These are phyloP conservation scores for Neofusicoccum kwambonambiense DNA, from an alignment of 2,329 filamentous ascomycete genomes.

Conservation along the genomic window DNA sequence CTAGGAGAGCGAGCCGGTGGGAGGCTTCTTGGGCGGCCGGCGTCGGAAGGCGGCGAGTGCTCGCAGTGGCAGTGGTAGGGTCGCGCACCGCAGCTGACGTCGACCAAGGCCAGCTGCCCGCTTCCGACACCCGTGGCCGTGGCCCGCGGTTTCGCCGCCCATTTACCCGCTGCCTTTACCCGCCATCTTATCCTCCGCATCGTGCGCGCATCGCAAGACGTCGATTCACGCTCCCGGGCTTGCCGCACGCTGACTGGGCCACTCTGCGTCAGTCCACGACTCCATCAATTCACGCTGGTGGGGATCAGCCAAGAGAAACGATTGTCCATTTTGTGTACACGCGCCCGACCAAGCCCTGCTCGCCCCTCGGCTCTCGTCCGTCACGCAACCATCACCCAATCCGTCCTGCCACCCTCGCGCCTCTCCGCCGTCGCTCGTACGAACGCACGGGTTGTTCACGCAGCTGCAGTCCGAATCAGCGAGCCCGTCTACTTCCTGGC, in stretches of 20 bases:
- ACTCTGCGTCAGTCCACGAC: too few species aligned
- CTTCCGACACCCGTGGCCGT: not conserved
- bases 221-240: not conserved
- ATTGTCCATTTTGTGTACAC: not conserved
- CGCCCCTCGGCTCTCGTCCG: not conserved
- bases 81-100: not conserved
- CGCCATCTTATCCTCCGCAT: not conserved
- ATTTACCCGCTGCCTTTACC: not conserved
- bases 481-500: not conserved
- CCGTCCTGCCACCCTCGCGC: not conserved
- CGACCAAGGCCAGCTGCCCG: not conserved
- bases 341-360: not conserved
- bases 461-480: not conserved
- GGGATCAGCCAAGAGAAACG: not conserved
- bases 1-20: not conserved
- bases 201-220: too few species aligned
- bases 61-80: too few species aligned
- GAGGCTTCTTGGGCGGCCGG: not conserved
- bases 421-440: not conserved
- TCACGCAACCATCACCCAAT: not conserved
- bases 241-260: too few species aligned
- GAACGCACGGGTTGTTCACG: not conserved
- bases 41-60: not conserved
- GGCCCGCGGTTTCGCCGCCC: constrained; percentile 4
- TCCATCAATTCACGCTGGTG: too few species aligned